Base-by-base conservation (phyloP, 2,329 filamentous ascomycete genomes). In the Colletotrichum simmondsii region DNA sequence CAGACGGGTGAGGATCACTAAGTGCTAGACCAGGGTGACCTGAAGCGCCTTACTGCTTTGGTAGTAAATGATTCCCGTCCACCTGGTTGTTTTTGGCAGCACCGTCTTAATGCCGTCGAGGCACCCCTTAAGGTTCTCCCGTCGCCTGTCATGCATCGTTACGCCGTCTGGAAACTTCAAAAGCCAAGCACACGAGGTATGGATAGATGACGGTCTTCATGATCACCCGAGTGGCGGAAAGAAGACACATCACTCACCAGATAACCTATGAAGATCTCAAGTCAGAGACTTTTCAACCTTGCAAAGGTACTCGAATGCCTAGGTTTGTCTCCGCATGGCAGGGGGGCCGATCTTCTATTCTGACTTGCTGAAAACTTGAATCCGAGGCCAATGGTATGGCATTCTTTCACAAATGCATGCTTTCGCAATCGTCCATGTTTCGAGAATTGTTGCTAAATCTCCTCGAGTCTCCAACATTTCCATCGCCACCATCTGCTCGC, bases 391-490 rank as follows among this genome's bases (percentile, higher is more conserved):
- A 32, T 16, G 37, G 35, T 56, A 73, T 73, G 67, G 67, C 46
- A 66, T 73, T 73, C 68, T 62, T 49, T 32, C 66, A 71, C 70
- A 72, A 60, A 56, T 65, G 66, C 70, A 72, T 72, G 30, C 65
- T 37, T 65, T 71, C 62, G 19, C 42, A n/a, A 49, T 49, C 19
- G 60, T 52, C 66, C 60, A 65, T 65, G 5, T n/a, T 14, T 14
- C 28, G 56, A 71, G 57, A 26, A 35, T 22, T 64, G 24, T 64
- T 28, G 42, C 12, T 8, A 66, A 60, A 42, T 37, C 19, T 70
- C 35, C 4, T 65, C 49, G 46, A 16, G 1, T 54, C 52, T 28
- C 32, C 10, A 49, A 16, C 49, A 6, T 22, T 16, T 32, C 52
- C 35, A 22, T 60, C 16, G 19, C 52, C 24, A 46, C 22, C 6